phyloP scores from a whole-genome alignment of 768 basidiomycete genomes.

The Pleurotus pulmonarius region DNA sequence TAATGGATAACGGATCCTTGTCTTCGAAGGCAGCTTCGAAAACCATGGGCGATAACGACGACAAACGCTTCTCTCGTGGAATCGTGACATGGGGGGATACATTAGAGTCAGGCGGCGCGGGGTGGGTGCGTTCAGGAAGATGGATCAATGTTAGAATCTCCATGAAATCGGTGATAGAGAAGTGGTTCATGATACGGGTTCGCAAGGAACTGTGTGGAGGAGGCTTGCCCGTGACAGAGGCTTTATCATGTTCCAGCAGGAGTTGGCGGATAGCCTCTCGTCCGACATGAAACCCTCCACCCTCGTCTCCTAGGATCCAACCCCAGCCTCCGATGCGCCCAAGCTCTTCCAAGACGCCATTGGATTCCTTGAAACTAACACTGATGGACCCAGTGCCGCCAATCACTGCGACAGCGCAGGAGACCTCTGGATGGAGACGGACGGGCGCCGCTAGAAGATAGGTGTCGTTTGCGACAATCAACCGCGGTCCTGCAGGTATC shows the following conservation, averaged over 20 bases:
- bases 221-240: conserved; percentile 33
- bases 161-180: conserved; percentile 52
- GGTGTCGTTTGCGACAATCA: conserved; percentile 78
- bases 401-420: conserved; percentile 67
- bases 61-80: conserved; percentile 70
- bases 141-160: conserved; percentile 68
- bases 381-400: conserved; percentile 81
- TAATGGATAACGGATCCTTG: conserved; percentile 59
- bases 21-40: conserved; percentile 74
- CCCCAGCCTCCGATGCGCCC: conserved; percentile 80
- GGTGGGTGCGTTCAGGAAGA: conserved; percentile 47
- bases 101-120: conserved; percentile 14
- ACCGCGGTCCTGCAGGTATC: conserved; percentile 48
- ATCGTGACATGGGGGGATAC: conserved; percentile 25
- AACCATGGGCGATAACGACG: conserved; percentile 71
- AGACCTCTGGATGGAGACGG: conserved; percentile 52
- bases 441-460: conserved; percentile 82
- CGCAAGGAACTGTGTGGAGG: conserved; percentile 36
- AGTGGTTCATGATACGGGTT: conserved; percentile 46
- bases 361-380: conserved; percentile 53
- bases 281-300: conserved; percentile 78
- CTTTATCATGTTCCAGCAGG: conserved; percentile 49
- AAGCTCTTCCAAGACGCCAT: conserved; percentile 47
- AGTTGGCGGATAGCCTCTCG: conserved; percentile 71
- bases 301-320: conserved; percentile 83